Conservation (phyloP, 331 rosid genomes). For the Stylosanthes scabra region DNA sequence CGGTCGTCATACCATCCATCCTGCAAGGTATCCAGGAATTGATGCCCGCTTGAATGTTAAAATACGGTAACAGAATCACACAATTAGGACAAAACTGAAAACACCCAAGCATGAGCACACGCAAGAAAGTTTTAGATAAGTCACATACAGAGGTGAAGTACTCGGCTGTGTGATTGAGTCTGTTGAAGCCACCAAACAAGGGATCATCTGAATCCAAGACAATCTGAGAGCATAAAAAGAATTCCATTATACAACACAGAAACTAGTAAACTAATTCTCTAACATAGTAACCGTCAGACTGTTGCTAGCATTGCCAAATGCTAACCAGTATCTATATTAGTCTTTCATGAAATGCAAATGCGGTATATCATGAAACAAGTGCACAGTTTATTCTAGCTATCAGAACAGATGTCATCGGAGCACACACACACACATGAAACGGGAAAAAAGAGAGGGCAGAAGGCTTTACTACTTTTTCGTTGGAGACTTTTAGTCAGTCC, state of each 20-base stretch:
- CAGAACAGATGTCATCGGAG: slow-evolving; percentile 7
- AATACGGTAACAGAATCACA: slow-evolving; percentile 24
- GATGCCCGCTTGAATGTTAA: slow-evolving; percentile 25
- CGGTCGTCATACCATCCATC: slow-evolving; percentile 73
- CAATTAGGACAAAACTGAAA: not conserved
- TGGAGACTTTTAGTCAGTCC: slow-evolving; percentile 6
- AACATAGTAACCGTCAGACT: slow-evolving; percentile 4
- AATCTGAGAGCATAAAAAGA: slow-evolving; percentile 56
- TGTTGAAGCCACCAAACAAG: slow-evolving; percentile 75
- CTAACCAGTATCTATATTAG: not conserved
- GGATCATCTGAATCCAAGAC: slow-evolving; percentile 88
- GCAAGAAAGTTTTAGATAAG: slow-evolving; percentile 27
- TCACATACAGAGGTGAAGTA: slow-evolving; percentile 69
- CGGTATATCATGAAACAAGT: not conserved
- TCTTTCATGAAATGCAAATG: slow-evolving; percentile 26
- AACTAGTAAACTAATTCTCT: slow-evolving; percentile 4
- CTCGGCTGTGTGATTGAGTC: slow-evolving; percentile 74
- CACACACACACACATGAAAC: not conserved
- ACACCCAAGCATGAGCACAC: not conserved
- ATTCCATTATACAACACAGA: slow-evolving; percentile 18
- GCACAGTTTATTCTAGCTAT: not conserved
- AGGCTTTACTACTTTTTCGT: not conserved
- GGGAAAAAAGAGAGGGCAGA: not conserved
- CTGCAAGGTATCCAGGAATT: slow-evolving; percentile 48
- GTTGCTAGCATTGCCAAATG: not conserved